Evolutionary conservation across 2,329 filamentous ascomycete species (phyloP).

Genomic region (Biscogniauxia mediterranea): DNA sequence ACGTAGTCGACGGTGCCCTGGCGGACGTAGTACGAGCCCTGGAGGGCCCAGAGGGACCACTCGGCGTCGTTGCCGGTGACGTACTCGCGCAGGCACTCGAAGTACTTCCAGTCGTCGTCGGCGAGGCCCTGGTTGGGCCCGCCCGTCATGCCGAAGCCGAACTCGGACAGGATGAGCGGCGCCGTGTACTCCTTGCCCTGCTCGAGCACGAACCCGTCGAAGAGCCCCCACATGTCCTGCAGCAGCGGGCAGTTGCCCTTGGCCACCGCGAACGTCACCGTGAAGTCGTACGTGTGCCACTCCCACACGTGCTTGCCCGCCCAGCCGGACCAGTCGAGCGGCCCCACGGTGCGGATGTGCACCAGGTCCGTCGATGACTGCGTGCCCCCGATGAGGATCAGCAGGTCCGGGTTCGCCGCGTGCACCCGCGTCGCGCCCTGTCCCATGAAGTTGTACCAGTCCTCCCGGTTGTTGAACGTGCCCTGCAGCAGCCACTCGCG

Average conservation of each 20-base stretch:
- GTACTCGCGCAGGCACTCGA: constrained; percentile 51
- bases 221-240: constrained; percentile 44
- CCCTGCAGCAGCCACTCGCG: constrained; percentile 48
- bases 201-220: constrained; percentile 51
- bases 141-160: constrained; percentile 51
- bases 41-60: constrained; percentile 58
- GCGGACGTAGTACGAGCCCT: constrained; percentile 59
- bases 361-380: constrained; percentile 53
- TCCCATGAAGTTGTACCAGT: constrained; percentile 51
- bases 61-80: constrained; percentile 56
- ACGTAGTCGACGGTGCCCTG: constrained; percentile 48
- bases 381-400: constrained; percentile 55
- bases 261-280: constrained; percentile 43
- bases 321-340: constrained; percentile 46
- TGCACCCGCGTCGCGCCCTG: constrained; percentile 50
- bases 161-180: constrained; percentile 58
- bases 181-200: constrained; percentile 48
- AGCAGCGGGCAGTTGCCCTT: constrained; percentile 43
- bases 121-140: constrained; percentile 41
- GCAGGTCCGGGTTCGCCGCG: constrained; percentile 47
- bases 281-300: constrained; percentile 57
- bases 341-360: constrained; percentile 36
- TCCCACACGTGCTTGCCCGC: constrained; percentile 58
- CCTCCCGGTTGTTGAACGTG: constrained; percentile 38
- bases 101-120: constrained; percentile 46